Evolutionary conservation across 2,329 filamentous ascomycete genomes (phyloP), one percentile per base, ranked within the genome.

Genomic region (Aspergillus viridinutans): DNA sequence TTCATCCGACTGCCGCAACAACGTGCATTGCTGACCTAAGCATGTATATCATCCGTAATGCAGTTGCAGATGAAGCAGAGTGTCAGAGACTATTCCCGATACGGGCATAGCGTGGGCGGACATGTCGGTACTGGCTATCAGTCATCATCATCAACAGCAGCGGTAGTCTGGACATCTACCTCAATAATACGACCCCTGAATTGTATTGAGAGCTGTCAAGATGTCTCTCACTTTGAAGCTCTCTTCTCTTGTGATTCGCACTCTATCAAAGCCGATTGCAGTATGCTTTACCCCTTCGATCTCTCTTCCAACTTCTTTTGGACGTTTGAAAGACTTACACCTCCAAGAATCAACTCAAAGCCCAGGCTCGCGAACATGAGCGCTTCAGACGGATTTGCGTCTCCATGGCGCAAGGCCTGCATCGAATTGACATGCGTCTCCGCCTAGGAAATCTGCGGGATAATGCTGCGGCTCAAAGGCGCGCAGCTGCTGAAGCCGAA

Each of bases 201-300:
- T 17, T 47, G 43, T 21, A 14, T 26, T 25, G 43, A 47, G 43
- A 47, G 21, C 42, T 45, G 43, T 29, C 64, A 63, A 43, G 61
- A 87, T 87, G 84, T 86, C 84, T 60, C 68, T 88, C 60, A 86
- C 85, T 9, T 75, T 89, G 60, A 89, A 89, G 69, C 80, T 89
- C 63, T 83, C 83, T 32, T 87, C 85, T 23, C 77, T 89, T 50
- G 81, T 79, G 43, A 83, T 89, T 58, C 80, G 85, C 58, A 88
- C 86, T 1, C 75, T 87, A 28, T 86, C 86, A 14, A 89, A 89
- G 69, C 86, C 86, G 1, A 85, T 89, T 67, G 85, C 84, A 61
- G 86, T 88, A 78, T 56, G 68, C 55, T 49, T 42, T 21, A n/a
- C 35, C 55, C 28, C 42, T n/a, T 35, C 17, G 9, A 26, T 23